These are phyloP conservation scores for Nannochloropsis oceanica DNA, from an alignment of 108 stramenopile species.

Conservation along the genomic window DNA sequence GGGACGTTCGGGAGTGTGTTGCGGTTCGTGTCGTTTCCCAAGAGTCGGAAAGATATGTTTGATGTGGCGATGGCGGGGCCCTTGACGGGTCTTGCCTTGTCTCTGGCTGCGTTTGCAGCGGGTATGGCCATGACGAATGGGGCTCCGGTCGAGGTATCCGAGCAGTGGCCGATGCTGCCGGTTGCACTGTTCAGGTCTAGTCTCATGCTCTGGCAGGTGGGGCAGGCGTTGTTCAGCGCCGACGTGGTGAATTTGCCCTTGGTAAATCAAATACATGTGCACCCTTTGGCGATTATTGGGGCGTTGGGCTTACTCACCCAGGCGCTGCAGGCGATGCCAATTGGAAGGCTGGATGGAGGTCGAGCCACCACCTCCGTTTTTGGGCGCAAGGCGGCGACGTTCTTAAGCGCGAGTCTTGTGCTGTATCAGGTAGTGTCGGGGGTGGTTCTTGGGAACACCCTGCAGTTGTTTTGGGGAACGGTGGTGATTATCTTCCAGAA, in stretches of 20 bases:
- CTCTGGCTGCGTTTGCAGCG: conserved; percentile 3
- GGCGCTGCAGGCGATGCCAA: conserved; percentile 64
- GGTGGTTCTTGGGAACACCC: not conserved
- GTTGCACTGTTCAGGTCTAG: not conserved
- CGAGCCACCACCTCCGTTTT: conserved; percentile 4
- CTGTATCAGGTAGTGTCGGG: not conserved
- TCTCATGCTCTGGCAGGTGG: not conserved
- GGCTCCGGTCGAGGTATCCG: not conserved
- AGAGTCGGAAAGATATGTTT: conserved; percentile 17
- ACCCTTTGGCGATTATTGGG: conserved; percentile 63
- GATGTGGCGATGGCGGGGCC: conserved; percentile 22
- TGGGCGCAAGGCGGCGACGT: not conserved
- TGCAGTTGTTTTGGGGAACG: conserved; percentile 29
- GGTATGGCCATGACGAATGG: conserved; percentile 4
- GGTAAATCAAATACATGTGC: conserved; percentile 30
- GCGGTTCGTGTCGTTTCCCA: conserved; percentile 16
- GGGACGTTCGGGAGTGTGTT: conserved; percentile 12
- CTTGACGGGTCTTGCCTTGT: not conserved
- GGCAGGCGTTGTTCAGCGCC: not conserved
- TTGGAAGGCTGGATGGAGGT: conserved; percentile 75
- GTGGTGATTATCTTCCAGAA: conserved; percentile 25
- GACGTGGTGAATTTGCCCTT: not conserved
- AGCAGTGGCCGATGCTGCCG: not conserved
- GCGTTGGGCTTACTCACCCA: conserved; percentile 53
- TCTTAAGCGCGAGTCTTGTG: not conserved